phyloP scores from a whole-genome alignment of 2,329 filamentous ascomycete species.

The Thielaviopsis cerberus region DNA sequence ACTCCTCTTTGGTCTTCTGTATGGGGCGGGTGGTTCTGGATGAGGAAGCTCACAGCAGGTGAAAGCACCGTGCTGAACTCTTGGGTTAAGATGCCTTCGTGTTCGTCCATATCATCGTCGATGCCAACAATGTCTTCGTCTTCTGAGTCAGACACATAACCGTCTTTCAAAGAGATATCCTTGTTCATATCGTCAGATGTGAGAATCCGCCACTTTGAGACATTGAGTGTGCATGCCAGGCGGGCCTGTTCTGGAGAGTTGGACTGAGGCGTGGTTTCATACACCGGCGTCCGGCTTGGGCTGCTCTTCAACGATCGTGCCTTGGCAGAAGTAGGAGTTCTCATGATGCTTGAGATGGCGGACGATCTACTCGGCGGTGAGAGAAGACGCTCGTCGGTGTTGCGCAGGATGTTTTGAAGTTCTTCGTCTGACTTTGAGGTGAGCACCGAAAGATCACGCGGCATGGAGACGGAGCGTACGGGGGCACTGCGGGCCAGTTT shows the following conservation, averaged over 20 bases:
- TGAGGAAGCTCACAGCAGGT: constrained; percentile 5
- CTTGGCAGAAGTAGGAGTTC: constrained; percentile 5
- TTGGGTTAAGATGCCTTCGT: constrained; percentile 5
- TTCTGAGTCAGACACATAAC: neutral
- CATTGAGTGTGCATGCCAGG: constrained; percentile 8
- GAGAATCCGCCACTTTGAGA: constrained; percentile 6
- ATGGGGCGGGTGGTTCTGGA: neutral
- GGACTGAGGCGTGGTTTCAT: neutral
- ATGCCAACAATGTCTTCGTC: neutral
- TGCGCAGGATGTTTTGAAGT: constrained; percentile 31
- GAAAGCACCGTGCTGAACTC: constrained; percentile 9
- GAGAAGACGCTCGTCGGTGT: constrained; percentile 31
- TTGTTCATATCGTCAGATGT: constrained; percentile 5
- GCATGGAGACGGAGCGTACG: neutral
- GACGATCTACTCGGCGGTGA: neutral
- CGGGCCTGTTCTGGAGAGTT: constrained; percentile 4
- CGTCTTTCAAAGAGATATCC: neutral
- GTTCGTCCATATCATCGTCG: neutral
- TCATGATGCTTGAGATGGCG: constrained; percentile 4
- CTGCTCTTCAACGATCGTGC: constrained; percentile 1
- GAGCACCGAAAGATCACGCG: neutral
- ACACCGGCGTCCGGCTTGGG: constrained; percentile 4
- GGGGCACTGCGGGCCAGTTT: neutral
- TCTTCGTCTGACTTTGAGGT: constrained; percentile 24
- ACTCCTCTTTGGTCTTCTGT: neutral